Base-by-base conservation (phyloP, 202 grass and related monocot species). In the Brachypodium distachyon region DNA sequence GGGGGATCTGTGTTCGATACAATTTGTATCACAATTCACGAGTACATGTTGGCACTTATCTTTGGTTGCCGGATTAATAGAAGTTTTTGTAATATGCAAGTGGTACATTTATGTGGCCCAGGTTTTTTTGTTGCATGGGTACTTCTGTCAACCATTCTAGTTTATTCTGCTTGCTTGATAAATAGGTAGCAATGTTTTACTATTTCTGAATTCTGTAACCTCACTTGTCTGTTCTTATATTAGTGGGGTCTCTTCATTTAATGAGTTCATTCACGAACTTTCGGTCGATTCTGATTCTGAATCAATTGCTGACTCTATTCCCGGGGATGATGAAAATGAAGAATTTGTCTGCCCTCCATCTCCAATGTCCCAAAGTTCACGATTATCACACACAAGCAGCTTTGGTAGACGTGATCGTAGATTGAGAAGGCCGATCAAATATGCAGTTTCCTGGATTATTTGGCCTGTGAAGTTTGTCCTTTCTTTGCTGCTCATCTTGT, bases 221-320 rank as follows among this genome's bases (percentile, higher is more conserved):
- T 58, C 74, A 81, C 42, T 78, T 0, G 22, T 72, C 76, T 48
- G 21, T 73, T 42, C 36, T 55, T 9, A 55, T 78, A 55, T 19
- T 63, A 98, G 95, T 87, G 95, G 95, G 47, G 91, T 88, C 44
- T 98, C 95, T 84, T 98, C 95, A 14, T 98, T 98, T 72, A 98
- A 98, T 66, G 87, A 88, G 74, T 89, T 98, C 64, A 86, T 98
- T 70, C 91, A 98, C 42, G 95, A 98, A 57, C 84, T 94, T 29
- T 98, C 91, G 68, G 61, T 84, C 8, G 91, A 98, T 87, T 85
- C 86, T 55, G 84, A 92, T 67, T 53, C 67, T 64, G 88, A 89
- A 84, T 86, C 88, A 65, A 34, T 79, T 54, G 71, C 70, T 43
- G 89, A 90, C 39, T 97, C 95, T 71, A 69, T 83, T 63, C 37